phyloP scores from a whole-genome alignment of 2,329 filamentous ascomycete species.

The Rutstroemia sp. region DNA sequence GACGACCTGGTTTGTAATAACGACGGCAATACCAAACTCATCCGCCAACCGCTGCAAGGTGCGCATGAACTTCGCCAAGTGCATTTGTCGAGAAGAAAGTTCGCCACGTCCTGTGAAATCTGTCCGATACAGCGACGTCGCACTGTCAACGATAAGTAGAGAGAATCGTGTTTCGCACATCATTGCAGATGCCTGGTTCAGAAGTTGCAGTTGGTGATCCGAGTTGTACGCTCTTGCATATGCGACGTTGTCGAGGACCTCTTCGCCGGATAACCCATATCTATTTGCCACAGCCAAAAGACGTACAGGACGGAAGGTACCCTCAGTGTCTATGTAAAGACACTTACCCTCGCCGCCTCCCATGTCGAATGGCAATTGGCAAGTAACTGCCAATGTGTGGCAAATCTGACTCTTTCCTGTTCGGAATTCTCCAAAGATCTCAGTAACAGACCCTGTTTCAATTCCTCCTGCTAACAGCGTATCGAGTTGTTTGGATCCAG shows the following conservation, averaged over 20 bases:
- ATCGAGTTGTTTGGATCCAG: conserved; percentile 94
- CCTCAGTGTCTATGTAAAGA: conserved; percentile 96
- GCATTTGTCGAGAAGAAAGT: conserved; percentile 85
- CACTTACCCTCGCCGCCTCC: conserved; percentile 97
- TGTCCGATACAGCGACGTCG: conserved; percentile 89
- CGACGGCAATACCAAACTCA: conserved; percentile 92
- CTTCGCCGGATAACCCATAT: conserved; percentile 90
- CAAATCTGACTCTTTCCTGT: conserved; percentile 99
- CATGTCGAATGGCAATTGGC: conserved; percentile 97
- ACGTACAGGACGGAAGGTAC: conserved; percentile 89
- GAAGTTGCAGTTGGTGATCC: conserved; percentile 89
- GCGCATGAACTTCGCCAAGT: conserved; percentile 83
- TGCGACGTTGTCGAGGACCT: conserved; percentile 96
- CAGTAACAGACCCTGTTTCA: conserved; percentile 95
- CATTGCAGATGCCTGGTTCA: conserved; percentile 94
- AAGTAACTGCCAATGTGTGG: conserved; percentile 96
- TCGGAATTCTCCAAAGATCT: conserved; percentile 95
- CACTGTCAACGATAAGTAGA: conserved; percentile 89
- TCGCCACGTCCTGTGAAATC: conserved; percentile 97
- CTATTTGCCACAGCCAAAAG: conserved; percentile 87
- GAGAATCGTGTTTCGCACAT: conserved; percentile 99
- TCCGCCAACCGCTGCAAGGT: conserved; percentile 71
- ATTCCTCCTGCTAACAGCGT: conserved; percentile 90
- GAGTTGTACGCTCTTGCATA: conserved; percentile 98
- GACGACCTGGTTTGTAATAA: conserved; percentile 98